Evolutionary conservation across 2,329 filamentous ascomycete genomes (phyloP).

Genomic region (Coniochaeta pulveracea): DNA sequence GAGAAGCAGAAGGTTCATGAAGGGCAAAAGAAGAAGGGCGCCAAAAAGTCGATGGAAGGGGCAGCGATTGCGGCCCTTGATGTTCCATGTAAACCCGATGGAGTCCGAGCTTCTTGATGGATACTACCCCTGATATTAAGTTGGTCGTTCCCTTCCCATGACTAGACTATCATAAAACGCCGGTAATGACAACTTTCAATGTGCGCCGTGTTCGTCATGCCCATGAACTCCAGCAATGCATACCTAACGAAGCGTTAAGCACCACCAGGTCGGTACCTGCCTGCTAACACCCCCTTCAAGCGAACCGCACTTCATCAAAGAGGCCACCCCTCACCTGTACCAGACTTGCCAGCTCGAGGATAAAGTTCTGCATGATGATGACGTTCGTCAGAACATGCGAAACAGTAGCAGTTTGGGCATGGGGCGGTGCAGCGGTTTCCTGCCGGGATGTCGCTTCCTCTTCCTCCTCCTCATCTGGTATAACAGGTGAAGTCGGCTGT

Average conservation of each 20-base stretch:
- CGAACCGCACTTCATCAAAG: constrained; percentile 65
- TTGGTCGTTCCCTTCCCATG: too few relatives aligned
- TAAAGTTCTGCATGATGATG: constrained; percentile 67
- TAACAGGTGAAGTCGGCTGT: not conserved
- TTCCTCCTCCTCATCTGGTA: constrained; percentile 17
- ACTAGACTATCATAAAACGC: too few relatives aligned
- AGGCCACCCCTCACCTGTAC: constrained; percentile 64
- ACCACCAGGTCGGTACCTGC: too few relatives aligned
- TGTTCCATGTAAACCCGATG: too few relatives aligned
- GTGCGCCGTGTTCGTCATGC: too few relatives aligned
- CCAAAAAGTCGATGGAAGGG: not conserved
- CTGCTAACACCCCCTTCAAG: constrained; percentile 14
- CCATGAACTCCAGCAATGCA: too few relatives aligned
- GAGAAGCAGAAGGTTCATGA: constrained; percentile 10
- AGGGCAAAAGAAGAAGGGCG: constrained; percentile 1
- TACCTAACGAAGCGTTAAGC: too few relatives aligned
- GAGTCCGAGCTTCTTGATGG: too few relatives aligned
- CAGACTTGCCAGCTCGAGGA: constrained; percentile 65
- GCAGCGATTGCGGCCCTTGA: not conserved
- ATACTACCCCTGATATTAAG: too few relatives aligned
- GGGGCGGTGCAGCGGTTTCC: constrained; percentile 6
- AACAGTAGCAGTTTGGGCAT: constrained; percentile 46
- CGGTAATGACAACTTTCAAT: too few relatives aligned
- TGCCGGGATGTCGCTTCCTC: constrained; percentile 11
- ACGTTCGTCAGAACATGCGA: constrained; percentile 73